A percentile compares a stretch with the other conserved stretches of the same genome.
These are phyloP conservation scores for Tulasnella sp. DNA, from an alignment of 768 basidiomycete species.

Conservation along the genomic window DNA sequence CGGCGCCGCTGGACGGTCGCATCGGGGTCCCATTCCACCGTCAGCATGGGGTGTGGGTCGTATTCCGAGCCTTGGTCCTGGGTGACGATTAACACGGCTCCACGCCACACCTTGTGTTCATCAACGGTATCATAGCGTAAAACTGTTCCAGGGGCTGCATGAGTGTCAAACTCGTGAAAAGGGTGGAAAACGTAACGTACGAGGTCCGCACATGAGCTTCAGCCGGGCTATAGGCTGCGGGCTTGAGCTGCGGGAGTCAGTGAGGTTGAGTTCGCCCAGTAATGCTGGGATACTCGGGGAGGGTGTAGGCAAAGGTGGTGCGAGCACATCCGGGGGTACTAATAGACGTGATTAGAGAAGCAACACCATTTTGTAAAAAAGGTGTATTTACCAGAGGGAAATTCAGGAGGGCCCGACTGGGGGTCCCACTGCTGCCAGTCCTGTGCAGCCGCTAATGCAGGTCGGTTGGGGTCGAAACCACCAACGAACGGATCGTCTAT, in stretches of 20 bases:
- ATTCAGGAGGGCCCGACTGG: conserved; percentile 29
- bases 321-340: neutral
- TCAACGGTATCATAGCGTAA: conserved; percentile 84
- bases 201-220: conserved; percentile 81
- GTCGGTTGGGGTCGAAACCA: conserved; percentile 33
- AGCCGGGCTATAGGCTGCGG: conserved; percentile 65
- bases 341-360: no score
- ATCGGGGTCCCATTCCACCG: conserved; percentile 63
- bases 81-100: conserved; percentile 79
- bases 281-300: conserved; percentile 32
- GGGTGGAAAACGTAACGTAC: neutral
- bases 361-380: no score
- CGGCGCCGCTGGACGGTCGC: neutral
- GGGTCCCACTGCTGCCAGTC: conserved; percentile 19
- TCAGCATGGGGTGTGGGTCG: conserved; percentile 56
- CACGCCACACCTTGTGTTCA: conserved; percentile 67
- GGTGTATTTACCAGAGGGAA: neutral
- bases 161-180: neutral
- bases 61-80: conserved; percentile 70
- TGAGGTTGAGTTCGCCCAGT: conserved; percentile 51
- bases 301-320: neutral
- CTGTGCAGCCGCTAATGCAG: conserved; percentile 12
- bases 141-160: conserved; percentile 25
- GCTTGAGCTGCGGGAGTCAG: conserved; percentile 36
- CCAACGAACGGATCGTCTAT: conserved; percentile 46